These are phyloP conservation scores for Fusarium nelsonii DNA, from an alignment of 2,329 filamentous ascomycete species.

Conservation along the genomic window DNA sequence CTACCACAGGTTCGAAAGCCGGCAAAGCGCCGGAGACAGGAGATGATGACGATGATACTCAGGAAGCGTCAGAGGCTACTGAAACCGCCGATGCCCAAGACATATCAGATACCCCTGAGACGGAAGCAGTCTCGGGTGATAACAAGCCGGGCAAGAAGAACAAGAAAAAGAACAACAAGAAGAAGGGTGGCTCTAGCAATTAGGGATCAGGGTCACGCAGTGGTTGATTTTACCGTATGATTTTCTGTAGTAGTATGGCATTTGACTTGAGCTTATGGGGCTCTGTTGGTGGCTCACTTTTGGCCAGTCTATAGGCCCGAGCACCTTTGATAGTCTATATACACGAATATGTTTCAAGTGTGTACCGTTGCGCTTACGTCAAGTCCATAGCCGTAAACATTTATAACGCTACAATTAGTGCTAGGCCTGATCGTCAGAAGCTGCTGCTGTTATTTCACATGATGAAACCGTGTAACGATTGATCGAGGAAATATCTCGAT, in stretches of 20 bases:
- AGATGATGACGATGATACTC: conserved; percentile 16
- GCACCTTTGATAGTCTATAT: not conserved
- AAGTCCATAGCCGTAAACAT: not conserved
- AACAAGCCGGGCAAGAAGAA: conserved; percentile 43
- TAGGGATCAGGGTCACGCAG: conserved; percentile 15
- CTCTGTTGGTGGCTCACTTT: not conserved
- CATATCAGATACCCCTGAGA: conserved; percentile 28
- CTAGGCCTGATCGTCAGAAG: too few relatives aligned
- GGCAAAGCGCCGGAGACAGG: conserved; percentile 23
- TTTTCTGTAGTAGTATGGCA: not conserved
- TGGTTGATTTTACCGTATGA: not conserved
- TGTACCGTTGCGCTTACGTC: not conserved
- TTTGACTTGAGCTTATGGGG: not conserved
- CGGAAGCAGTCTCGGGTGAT: conserved; percentile 28
- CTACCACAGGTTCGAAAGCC: conserved; percentile 2
- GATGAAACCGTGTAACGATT: too few relatives aligned
- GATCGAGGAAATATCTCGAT: not conserved
- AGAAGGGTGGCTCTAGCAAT: conserved; percentile 34
- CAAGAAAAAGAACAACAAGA: conserved; percentile 49
- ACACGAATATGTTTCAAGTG: not conserved
- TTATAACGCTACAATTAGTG: not conserved
- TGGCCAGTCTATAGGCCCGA: not conserved
- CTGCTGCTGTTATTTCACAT: too few relatives aligned
- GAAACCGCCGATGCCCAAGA: conserved; percentile 31
- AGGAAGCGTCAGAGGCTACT: conserved; percentile 26